These are phyloP conservation scores for Pseudonectria buxi DNA, from an alignment of 2,329 filamentous ascomycete genomes.

Conservation along the genomic window DNA sequence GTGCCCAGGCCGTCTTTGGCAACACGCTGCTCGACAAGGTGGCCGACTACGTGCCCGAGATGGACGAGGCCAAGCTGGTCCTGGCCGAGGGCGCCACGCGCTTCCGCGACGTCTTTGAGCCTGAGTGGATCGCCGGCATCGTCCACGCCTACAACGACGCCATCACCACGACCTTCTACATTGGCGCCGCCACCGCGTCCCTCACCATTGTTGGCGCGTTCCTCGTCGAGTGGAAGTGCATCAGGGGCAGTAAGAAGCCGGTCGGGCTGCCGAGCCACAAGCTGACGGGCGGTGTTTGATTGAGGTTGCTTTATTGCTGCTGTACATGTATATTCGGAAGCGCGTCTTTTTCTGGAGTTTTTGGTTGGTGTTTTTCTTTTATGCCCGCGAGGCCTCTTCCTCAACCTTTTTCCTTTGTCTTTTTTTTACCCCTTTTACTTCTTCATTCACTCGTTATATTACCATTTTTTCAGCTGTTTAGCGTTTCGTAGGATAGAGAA, in stretches of 20 bases:
- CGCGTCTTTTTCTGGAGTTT: too few relatives aligned
- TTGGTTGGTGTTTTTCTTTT: too few relatives aligned
- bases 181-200: slow-evolving; percentile 37
- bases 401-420: too few relatives aligned
- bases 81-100: slow-evolving; percentile 32
- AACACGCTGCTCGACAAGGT: slow-evolving; percentile 38
- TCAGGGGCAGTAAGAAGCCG: slow-evolving; percentile 40
- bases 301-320: too few relatives aligned
- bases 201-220: slow-evolving; percentile 36
- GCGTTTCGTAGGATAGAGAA: too few relatives aligned
- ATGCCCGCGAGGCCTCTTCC: too few relatives aligned
- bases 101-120: slow-evolving; percentile 23
- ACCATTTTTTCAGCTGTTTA: too few relatives aligned
- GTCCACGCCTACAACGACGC: slow-evolving; percentile 38
- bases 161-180: slow-evolving; percentile 35
- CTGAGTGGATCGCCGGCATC: slow-evolving; percentile 27
- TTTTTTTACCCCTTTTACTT: too few relatives aligned
- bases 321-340: too few relatives aligned
- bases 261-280: slow-evolving; percentile 26
- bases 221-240: slow-evolving; percentile 47
- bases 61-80: slow-evolving; percentile 28
- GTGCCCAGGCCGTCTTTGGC: slow-evolving; percentile 43
- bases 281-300: slow-evolving; percentile 20
- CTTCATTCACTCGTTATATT: too few relatives aligned
- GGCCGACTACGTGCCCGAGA: slow-evolving; percentile 24